phyloP scores from a whole-genome alignment of 1,284 basidiomycete genomes.

The Boletellus dicymbophilus region DNA sequence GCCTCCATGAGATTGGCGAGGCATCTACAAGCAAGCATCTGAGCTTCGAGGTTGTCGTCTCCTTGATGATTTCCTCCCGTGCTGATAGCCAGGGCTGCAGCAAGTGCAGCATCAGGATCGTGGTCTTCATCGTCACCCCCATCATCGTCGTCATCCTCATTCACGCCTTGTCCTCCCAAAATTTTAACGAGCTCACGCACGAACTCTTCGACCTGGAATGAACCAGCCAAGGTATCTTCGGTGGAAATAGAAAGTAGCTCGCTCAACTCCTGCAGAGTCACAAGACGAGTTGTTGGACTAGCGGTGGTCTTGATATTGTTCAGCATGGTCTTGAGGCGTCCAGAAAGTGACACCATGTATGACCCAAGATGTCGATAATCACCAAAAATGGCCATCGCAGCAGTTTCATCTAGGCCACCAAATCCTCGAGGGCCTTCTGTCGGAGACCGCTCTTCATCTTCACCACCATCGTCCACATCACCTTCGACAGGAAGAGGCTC shows the following conservation, averaged over 20 bases:
- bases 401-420: conserved; percentile 68
- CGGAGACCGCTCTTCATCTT: conserved; percentile 36
- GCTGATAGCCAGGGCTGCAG: conserved; percentile 80
- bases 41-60: conserved; percentile 88
- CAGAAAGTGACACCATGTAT: conserved; percentile 87
- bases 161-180: conserved; percentile 79
- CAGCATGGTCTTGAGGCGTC: conserved; percentile 87
- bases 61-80: conserved; percentile 66
- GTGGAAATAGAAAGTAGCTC: conserved; percentile 96
- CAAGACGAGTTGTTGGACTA: conserved; percentile 78
- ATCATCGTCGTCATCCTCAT: conserved; percentile 68
- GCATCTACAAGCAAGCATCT: conserved; percentile 92
- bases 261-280: conserved; percentile 93
- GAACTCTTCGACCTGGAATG: conserved; percentile 91
- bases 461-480: conserved; percentile 43
- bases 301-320: conserved; percentile 86
- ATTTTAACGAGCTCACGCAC: conserved; percentile 93
- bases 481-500: conserved; percentile 39
- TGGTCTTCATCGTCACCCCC: conserved; percentile 60
- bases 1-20: conserved; percentile 97
- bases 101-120: conserved; percentile 85
- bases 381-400: conserved; percentile 81
- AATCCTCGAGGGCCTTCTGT: conserved; percentile 44
- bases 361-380: conserved; percentile 86
- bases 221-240: conserved; percentile 95